Conservation (phyloP, 805 yeast genomes). For the Saccharomycopsis babjevae region DNA sequence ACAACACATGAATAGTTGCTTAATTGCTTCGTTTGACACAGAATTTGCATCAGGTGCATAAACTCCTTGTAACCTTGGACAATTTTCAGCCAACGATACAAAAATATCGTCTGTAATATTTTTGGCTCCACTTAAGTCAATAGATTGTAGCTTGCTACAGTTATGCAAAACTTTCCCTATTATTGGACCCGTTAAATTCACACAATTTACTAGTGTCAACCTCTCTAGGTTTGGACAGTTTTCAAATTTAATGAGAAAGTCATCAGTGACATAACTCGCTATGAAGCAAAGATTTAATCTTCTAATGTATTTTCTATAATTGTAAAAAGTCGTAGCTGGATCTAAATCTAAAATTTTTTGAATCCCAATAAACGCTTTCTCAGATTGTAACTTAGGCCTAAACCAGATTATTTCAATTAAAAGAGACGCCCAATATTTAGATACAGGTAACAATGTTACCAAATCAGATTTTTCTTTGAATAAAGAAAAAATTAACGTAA, state of each 20-base stretch:
- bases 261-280: conserved; percentile 56
- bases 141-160: conserved; percentile 67
- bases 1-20: conserved; percentile 48
- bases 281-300: conserved; percentile 73
- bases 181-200: conserved; percentile 48
- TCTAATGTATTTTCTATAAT: conserved; percentile 59
- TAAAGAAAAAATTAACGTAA: conserved; percentile 56
- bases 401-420: conserved; percentile 80
- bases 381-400: conserved; percentile 61
- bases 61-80: conserved; percentile 75
- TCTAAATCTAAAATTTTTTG: conserved; percentile 44
- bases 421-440: conserved; percentile 70
- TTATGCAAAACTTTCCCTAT: conserved; percentile 50
- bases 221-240: conserved; percentile 76
- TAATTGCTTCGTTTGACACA: conserved; percentile 58
- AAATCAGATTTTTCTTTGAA: conserved; percentile 50
- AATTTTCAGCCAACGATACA: conserved; percentile 52
- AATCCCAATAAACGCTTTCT: conserved; percentile 40
- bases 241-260: conserved; percentile 45
- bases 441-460: conserved; percentile 56
- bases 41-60: conserved; percentile 77
- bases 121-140: conserved; percentile 75
- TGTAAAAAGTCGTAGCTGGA: conserved; percentile 44
- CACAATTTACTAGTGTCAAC: conserved; percentile 75
- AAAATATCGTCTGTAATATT: conserved; percentile 64